Base-by-base conservation (phyloP, 768 basidiomycete species). In the Glaciozyma martinii region DNA sequence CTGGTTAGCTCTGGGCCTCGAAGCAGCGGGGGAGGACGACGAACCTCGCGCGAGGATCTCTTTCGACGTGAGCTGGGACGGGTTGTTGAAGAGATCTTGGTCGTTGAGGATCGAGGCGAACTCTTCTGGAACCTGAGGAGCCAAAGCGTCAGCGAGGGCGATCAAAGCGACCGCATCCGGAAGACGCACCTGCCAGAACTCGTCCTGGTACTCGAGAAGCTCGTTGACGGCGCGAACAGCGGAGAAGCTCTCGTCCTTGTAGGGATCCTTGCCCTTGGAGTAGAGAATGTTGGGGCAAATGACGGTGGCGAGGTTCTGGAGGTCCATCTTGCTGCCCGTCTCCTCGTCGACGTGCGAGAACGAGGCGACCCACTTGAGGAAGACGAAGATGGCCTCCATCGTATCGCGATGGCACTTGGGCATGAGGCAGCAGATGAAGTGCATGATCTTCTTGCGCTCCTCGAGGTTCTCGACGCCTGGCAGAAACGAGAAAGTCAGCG, bases 351-450 rank as follows among this genome's bases (percentile, higher is more conserved):
- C 85, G 77, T 99, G 94, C 56, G 95, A 91, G 76, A 99, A 99
- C 3, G 92, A 95, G 15, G 94, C 94, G 16, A 99, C 95, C 95
- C 95, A 99, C 78, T 97, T 95, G 71, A 99, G 82, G 80, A 99
- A 99, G 37, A 95, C 93, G 75, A 95, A 97, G 58, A 99, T 80
- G 58, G 95, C 90, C 77, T 99, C 95, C 84, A 95, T 85, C 25
- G 94, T 97, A 77, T 99, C 95, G 68, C 95, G 86, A 76, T 99
- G 90, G 66, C 84, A 83, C 78, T 90, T 91, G 42, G 95, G 95
- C 74, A 99, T 79, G 12, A 98, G 80, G 62, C 93, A 79, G 49
- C 87, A 86, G 21, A 92, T 80, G 70, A 94, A 81, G 76, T 97
- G 93, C 32, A 98, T 81, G 73, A 87, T 83, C 59, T 88, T 86